Conservation (phyloP, 345 rosid genomes). For the Orychophragmus violaceus region DNA sequence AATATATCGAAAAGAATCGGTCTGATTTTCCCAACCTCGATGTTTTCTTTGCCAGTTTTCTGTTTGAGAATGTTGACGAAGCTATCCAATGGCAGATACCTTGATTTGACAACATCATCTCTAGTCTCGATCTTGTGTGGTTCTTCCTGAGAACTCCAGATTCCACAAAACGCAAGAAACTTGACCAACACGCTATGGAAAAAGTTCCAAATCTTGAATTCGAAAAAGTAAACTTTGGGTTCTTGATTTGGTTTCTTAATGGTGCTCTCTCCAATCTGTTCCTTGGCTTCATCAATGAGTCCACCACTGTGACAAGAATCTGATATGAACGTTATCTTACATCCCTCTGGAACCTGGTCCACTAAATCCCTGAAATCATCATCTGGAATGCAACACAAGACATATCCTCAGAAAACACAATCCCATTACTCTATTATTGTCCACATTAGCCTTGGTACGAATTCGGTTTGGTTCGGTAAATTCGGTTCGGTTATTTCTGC, state of each 20-base stretch:
- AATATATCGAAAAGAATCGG: constrained; percentile 14
- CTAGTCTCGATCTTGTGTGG: not conserved
- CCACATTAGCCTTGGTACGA: no score
- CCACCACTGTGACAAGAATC: constrained; percentile 32
- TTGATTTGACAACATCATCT: constrained; percentile 16
- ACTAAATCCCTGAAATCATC: constrained; percentile 26
- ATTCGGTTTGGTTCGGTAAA: no score
- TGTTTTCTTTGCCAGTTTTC: constrained; percentile 14
- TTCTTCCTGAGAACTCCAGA: constrained; percentile 21
- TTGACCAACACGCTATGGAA: constrained; percentile 38
- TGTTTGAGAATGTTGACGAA: constrained; percentile 14
- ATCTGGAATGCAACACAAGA: constrained; percentile 12
- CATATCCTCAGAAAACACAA: no score
- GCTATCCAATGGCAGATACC: constrained; percentile 10
- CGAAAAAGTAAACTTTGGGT: constrained; percentile 1
- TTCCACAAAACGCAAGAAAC: constrained; percentile 57
- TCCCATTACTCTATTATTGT: not conserved
- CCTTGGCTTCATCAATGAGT: constrained; percentile 27
- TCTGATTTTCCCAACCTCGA: constrained; percentile 17
- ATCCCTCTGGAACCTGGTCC: constrained; percentile 22
- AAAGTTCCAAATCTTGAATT: constrained; percentile 39
- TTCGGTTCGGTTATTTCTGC: no score
- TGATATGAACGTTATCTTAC: constrained; percentile 19
- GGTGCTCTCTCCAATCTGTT: constrained; percentile 27
- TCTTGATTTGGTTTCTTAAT: constrained; percentile 7